Evolutionary conservation across 192 early-diverging fungal species (phyloP).

Genomic region (Coemansia aciculifera): DNA sequence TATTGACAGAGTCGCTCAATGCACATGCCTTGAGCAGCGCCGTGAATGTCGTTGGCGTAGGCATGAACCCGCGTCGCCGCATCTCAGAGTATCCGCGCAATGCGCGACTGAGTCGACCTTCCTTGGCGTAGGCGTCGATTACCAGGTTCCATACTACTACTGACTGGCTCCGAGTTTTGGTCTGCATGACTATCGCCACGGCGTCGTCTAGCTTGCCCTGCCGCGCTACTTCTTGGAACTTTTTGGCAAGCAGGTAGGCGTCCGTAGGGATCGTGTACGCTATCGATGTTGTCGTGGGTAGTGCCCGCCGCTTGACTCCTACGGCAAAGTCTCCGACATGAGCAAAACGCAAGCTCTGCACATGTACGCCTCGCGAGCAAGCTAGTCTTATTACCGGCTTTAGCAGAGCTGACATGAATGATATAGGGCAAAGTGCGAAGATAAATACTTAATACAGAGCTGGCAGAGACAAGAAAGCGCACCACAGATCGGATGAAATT

Average conservation of each 20-base stretch:
- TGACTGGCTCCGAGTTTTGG: slow-evolving; percentile 38
- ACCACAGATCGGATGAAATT: background rate
- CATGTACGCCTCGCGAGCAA: slow-evolving; percentile 1
- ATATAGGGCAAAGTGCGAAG: background rate
- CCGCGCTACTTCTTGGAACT: slow-evolving; percentile 35
- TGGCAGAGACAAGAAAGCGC: background rate
- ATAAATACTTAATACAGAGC: background rate
- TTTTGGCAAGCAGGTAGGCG: slow-evolving; percentile 42
- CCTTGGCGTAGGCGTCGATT: slow-evolving; percentile 45
- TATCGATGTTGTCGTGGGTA: slow-evolving; percentile 45
- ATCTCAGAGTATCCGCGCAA: slow-evolving; percentile 48
- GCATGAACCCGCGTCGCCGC: slow-evolving; percentile 41
- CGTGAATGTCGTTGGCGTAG: slow-evolving; percentile 46
- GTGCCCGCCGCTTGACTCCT: slow-evolving; percentile 37
- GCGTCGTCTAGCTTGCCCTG: slow-evolving; percentile 52
- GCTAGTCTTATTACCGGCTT: background rate
- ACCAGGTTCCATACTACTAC: slow-evolving; percentile 52
- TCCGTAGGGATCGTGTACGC: slow-evolving; percentile 48
- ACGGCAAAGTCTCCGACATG: slow-evolving; percentile 7
- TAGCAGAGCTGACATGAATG: background rate
- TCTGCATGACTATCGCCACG: slow-evolving; percentile 51
- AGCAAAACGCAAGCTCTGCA: background rate
- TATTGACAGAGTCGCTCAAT: slow-evolving; percentile 32
- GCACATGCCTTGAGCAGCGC: slow-evolving; percentile 41
- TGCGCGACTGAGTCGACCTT: slow-evolving; percentile 38